Evolutionary conservation across 75 land plant genomes (phyloP).

Genomic region (Chamaecyparis obtusa): DNA sequence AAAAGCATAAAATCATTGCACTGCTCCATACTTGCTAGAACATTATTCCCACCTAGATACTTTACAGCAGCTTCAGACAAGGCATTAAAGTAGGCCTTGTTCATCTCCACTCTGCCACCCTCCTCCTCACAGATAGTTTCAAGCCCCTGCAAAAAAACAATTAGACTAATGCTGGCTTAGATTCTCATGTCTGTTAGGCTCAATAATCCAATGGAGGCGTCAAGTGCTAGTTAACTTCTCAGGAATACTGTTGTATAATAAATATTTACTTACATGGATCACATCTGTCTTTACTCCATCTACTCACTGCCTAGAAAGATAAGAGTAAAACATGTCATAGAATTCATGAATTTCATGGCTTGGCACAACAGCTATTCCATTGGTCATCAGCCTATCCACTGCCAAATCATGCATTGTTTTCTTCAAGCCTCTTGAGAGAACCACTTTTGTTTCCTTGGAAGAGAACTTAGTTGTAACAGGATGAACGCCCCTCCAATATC

Average conservation of each 20-base stretch:
- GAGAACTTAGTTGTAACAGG: constrained; percentile 46
- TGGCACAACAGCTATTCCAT: constrained; percentile 50
- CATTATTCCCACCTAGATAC: constrained; percentile 55
- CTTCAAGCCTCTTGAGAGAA: constrained; percentile 30
- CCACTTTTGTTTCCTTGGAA: constrained; percentile 20
- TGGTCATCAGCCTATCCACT: constrained; percentile 41
- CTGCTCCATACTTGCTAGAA: constrained; percentile 66
- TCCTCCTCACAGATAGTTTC: constrained; percentile 49
- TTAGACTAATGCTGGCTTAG: too few species aligned
- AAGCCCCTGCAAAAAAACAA: constrained; percentile 25
- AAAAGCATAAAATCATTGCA: constrained; percentile 67
- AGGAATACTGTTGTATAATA: not conserved
- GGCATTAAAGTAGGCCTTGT: constrained; percentile 54
- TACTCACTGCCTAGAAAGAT: constrained; percentile 43
- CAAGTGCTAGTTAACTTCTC: not conserved
- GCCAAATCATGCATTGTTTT: constrained; percentile 56
- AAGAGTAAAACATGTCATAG: constrained; percentile 48
- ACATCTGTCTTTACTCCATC: constrained; percentile 72
- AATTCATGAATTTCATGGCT: constrained; percentile 43
- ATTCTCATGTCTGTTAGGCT: not conserved
- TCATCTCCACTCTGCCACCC: constrained; percentile 63
- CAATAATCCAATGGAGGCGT: not conserved
- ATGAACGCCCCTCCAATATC: constrained; percentile 60
- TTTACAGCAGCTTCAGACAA: constrained; percentile 34
- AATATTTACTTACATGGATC: constrained; percentile 40